Conservation (phyloP, 441 rosid genomes). For the Populus hybrid region DNA sequence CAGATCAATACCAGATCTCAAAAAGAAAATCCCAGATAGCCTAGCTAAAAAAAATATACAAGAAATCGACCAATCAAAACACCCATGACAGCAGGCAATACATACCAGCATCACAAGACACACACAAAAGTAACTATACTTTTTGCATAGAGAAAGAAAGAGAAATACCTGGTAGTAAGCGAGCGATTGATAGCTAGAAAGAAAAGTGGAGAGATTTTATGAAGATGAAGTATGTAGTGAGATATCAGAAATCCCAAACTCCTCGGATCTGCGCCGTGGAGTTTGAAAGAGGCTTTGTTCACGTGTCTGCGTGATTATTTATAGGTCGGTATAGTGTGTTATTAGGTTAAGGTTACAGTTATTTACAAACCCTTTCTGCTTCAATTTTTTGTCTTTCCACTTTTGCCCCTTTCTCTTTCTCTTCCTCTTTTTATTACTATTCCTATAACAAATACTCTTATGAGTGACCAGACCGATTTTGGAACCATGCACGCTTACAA, state of each 20-base stretch:
- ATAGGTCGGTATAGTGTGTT: slow-evolving; percentile 2
- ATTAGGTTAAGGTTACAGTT: slow-evolving; percentile 6
- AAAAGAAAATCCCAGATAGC: background rate
- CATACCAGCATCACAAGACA: background rate
- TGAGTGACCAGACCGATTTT: no score
- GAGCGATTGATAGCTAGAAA: background rate
- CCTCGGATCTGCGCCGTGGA: slow-evolving; percentile 93
- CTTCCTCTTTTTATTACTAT: no score
- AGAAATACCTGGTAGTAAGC: slow-evolving; percentile 35
- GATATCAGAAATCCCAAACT: slow-evolving; percentile 56
- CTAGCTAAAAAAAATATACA: background rate
- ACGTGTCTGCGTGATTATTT: slow-evolving; percentile 4
- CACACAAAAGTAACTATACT: background rate
- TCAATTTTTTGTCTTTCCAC: background rate
- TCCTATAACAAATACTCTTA: no score
- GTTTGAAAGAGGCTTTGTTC: slow-evolving; percentile 28
- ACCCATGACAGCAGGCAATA: background rate
- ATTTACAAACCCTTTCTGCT: background rate
- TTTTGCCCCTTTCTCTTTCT: background rate
- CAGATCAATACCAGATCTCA: slow-evolving; percentile 30
- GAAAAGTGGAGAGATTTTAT: background rate
- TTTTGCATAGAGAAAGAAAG: background rate
- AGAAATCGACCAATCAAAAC: slow-evolving; percentile 10
- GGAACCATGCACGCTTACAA: no score
- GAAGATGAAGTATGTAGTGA: slow-evolving; percentile 9